Base-by-base conservation (phyloP, 1,284 basidiomycete species). In the Irpex sp. region DNA sequence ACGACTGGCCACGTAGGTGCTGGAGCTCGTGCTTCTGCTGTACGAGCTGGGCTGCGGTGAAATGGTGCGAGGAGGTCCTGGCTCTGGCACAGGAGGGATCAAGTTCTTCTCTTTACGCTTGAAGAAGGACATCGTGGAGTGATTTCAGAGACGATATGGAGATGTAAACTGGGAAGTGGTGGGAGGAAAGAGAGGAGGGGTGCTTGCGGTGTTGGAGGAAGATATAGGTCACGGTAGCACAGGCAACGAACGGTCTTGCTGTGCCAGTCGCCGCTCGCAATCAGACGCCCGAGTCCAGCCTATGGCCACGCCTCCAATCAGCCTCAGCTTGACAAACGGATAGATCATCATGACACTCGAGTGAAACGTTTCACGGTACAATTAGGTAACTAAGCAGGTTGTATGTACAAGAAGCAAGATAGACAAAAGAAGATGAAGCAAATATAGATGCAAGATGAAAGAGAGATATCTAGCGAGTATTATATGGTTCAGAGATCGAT, bases 41-140 rank as follows among this genome's bases (percentile, higher is more conserved):
- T 81, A 80, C 36, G 70, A 70, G 15, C 40, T 44, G 48, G 73
- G 69, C 34, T 80, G 74, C 62, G 80, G 78, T 4, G 61, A 59
- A 68, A 74, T 76, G 60, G 70, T 72, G 55, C 73, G 68, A 58
- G 72, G 75, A 63, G 68, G 40, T 44, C 40, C 74, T 65, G 72
- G 66, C 70, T 73, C 68, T 40, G 76, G 70, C 44, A 88, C 81
- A 19, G 89, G 91, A 47, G 94, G 94, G 64, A 96, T 94, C 9
- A 83, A 67, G 58, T 81, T 75, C 70, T 85, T 81, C 63, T 90
- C 82, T 73, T 91, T 93, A 71, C 85, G 84, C 74, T 84, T 90
- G 79, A 91, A 91, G 75, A 91, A 85, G 65, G 89, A 84, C 92
- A 94, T 94, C 52, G 58, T 65, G 4, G 17, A 19, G 57, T 61